phyloP scores from a whole-genome alignment of 1,284 basidiomycete genomes.

The Ganoderma lucidum region DNA sequence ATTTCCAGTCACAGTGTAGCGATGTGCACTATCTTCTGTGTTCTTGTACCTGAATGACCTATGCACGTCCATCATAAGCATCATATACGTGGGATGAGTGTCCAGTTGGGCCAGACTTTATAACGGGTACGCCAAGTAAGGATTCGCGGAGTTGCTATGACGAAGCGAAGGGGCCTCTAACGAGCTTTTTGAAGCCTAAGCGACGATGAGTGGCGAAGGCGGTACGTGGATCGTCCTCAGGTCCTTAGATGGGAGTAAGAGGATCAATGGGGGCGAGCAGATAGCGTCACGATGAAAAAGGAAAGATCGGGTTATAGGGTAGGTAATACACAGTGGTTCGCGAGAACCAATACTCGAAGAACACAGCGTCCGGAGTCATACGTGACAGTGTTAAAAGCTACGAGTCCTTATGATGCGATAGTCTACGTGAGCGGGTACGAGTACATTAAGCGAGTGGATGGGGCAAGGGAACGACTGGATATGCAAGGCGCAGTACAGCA shows the following conservation, averaged over 20 bases:
- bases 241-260: too few relatives aligned
- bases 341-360: not conserved
- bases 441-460: not conserved
- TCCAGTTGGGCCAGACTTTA: not conserved
- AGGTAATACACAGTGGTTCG: slow-evolving; percentile 8
- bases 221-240: not conserved
- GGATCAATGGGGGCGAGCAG: not conserved
- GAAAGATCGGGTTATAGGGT: not conserved
- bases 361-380: not conserved
- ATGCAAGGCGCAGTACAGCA: slow-evolving; percentile 12
- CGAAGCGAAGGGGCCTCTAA: not conserved
- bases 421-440: not conserved
- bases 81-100: not conserved
- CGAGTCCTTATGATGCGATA: slow-evolving; percentile 2
- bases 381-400: not conserved
- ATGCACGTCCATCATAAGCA: not conserved
- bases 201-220: not conserved
- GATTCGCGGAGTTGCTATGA: not conserved
- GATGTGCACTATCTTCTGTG: too few relatives aligned
- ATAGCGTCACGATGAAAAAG: not conserved
- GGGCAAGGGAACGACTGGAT: slow-evolving; percentile 1
- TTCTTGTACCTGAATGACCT: slow-evolving; percentile 5
- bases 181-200: not conserved
- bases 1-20: not conserved
- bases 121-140: not conserved